Base-by-base conservation (phyloP, 2,329 filamentous ascomycete genomes). In the Cladosporium sp. region DNA sequence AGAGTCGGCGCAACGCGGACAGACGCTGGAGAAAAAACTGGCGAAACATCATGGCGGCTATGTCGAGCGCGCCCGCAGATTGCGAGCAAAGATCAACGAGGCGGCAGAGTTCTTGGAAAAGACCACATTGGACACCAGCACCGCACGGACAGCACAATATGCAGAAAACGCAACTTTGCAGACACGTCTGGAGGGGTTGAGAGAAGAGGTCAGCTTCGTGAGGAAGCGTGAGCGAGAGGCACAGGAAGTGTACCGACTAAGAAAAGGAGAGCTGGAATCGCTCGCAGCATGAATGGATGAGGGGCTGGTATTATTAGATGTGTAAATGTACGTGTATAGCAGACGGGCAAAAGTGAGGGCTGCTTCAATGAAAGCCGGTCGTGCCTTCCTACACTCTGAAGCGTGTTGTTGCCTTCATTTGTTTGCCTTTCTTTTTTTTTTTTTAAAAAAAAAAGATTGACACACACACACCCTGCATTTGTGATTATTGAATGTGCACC, bases 1-100 rank as follows among this genome's bases (percentile, higher is more conserved):
- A 71, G 81, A 85, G 2, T 88, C 88, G 0, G 95, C 93, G 2
- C 89, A 94, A 71, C 86, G 89, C 65, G 91, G 91, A 63, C 92
- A 92, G 75, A 96, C 94, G 78, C 82, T 96, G 1, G 93, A 98
- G 79, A 97, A 97, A 85, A 97, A 95, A 79, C 86, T 99, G n/a
- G 84, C 85, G 0, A 83, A 96, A 63, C 89, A 95, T 72, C 87
- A 96, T 2, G 93, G 93, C 28, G 95, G 95, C 16, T 99, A 99
- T 79, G 89, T 93, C 76, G 89, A 93, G 71, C 90, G 95, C 35
- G 88, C 92, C 37, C 93, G 93, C 78, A 88, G 87, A 71, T 84
- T 99, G 29, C 86, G 88, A 26, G 85, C 88, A 67, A 98, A 97
- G 81, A 91, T 96, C 68, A 78, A 80, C 21, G 91, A 93, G 69